Evolutionary conservation across 345 rosid species (phyloP).

Genomic region (Eutrema heterophyllum): DNA sequence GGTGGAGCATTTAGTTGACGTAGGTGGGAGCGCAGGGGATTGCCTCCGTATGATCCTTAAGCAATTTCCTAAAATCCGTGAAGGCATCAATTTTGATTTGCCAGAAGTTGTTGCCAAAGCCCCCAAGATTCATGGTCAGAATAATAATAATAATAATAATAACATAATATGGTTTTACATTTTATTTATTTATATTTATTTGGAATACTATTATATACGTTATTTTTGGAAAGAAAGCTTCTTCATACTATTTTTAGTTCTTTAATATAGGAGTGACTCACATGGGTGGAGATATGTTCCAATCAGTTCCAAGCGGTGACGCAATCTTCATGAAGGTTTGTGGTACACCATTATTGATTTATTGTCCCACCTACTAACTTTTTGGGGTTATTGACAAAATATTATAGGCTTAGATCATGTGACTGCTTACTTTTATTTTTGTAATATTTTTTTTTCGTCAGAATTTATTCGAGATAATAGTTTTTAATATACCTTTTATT

Average conservation of each 20-base stretch:
- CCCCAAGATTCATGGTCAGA: slow-evolving; percentile 59
- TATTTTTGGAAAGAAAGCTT: background rate
- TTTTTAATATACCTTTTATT: background rate
- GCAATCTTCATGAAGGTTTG: slow-evolving; percentile 79
- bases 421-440: background rate
- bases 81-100: slow-evolving; percentile 80
- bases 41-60: slow-evolving; percentile 75
- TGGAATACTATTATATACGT: background rate
- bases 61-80: slow-evolving; percentile 41
- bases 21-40: slow-evolving; percentile 95
- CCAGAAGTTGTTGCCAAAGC: slow-evolving; percentile 85
- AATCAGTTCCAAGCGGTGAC: slow-evolving; percentile 57
- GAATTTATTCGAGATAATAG: too few relatives aligned
- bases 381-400: too few relatives aligned
- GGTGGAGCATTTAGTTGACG: slow-evolving; percentile 58
- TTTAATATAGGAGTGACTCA: slow-evolving; percentile 46
- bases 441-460: too few relatives aligned
- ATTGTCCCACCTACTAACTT: background rate
- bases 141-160: background rate
- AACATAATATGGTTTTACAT: too few relatives aligned
- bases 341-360: background rate
- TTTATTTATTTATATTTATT: background rate
- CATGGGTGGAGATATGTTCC: slow-evolving; percentile 68
- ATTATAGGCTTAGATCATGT: background rate
- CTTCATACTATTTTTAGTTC: background rate